Percentiles rank a stretch among this genome's conserved stretches.
Evolutionary conservation across 352 stramenopile species (phyloP).

Genomic region (Phytopythium kandeliae): DNA sequence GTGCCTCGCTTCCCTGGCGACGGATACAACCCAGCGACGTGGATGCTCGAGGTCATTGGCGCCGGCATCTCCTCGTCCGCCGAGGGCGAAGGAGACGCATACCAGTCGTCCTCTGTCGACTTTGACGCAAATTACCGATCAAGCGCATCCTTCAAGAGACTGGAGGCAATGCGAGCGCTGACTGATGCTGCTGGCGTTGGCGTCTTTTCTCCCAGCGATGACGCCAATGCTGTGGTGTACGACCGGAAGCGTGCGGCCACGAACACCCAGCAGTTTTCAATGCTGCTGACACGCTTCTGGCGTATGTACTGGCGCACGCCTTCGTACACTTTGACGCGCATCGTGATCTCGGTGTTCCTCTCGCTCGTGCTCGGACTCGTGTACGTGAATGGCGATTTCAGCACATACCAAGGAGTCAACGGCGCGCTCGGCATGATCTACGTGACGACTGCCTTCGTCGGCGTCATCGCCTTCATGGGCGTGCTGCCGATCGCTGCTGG

Average conservation of each 20-base stretch:
- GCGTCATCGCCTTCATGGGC: conserved; percentile 54
- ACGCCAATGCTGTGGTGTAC: too few species aligned
- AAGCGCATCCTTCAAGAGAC: too few species aligned
- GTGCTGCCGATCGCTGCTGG: conserved; percentile 63
- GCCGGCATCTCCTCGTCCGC: conserved; percentile 11
- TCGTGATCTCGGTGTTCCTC: conserved; percentile 67
- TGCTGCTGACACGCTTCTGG: conserved; percentile 33
- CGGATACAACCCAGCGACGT: conserved; percentile 18
- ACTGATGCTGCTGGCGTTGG: too few species aligned
- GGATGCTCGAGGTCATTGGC: conserved; percentile 1
- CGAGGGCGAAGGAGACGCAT: too few species aligned
- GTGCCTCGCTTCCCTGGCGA: conserved; percentile 32
- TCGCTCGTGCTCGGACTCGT: conserved; percentile 59
- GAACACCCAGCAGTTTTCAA: conserved; percentile 10
- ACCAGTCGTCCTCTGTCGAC: too few species aligned
- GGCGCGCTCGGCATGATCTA: conserved; percentile 61
- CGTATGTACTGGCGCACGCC: conserved; percentile 75
- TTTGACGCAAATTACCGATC: too few species aligned
- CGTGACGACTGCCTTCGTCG: conserved; percentile 61
- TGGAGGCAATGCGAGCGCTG: too few species aligned
- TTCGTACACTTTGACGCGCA: conserved; percentile 67
- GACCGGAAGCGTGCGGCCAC: too few species aligned
- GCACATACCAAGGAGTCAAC: conserved; percentile 28
- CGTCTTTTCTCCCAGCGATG: too few species aligned
- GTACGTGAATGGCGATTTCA: conserved; percentile 31